These are phyloP conservation scores for Vitis cinerea DNA, from an alignment of 164 flowering plant species.

Conservation along the genomic window DNA sequence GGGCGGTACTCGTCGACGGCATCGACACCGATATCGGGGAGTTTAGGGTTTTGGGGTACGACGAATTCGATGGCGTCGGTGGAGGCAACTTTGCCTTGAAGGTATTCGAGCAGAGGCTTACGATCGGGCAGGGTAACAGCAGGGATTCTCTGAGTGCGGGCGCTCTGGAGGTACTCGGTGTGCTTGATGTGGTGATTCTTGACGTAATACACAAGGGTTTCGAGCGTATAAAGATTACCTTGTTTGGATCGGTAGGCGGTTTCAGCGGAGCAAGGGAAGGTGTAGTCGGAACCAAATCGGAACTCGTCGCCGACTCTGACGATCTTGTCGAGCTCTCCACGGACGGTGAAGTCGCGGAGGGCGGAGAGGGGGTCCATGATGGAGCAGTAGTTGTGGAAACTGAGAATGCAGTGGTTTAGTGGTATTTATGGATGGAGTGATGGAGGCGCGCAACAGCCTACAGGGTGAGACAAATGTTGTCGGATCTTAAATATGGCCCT, in stretches of 20 bases:
- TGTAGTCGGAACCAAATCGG: constrained; percentile 70
- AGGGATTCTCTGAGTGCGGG: constrained; percentile 55
- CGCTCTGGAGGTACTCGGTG: constrained; percentile 72
- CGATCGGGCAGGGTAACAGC: constrained; percentile 87
- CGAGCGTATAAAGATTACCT: constrained; percentile 86
- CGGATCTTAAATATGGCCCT: too few relatives aligned
- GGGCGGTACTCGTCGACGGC: constrained; percentile 36
- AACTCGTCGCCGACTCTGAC: constrained; percentile 60
- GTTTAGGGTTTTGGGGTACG: constrained; percentile 28
- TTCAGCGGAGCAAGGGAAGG: constrained; percentile 64
- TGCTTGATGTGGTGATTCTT: constrained; percentile 71
- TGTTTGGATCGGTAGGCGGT: constrained; percentile 87
- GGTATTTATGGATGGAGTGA: background rate
- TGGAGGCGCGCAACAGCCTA: background rate
- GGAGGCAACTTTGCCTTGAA: constrained; percentile 65
- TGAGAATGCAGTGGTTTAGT: background rate
- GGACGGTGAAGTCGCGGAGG: constrained; percentile 81
- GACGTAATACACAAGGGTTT: constrained; percentile 71
- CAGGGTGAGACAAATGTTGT: background rate
- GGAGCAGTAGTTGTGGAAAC: background rate
- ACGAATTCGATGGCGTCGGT: constrained; percentile 68
- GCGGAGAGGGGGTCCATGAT: constrained; percentile 90
- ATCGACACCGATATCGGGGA: background rate
- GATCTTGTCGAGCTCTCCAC: constrained; percentile 71
- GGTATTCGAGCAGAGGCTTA: constrained; percentile 81